These are phyloP conservation scores for Scortechinia acanthostroma DNA, from an alignment of 2,329 filamentous ascomycete genomes.

Conservation along the genomic window DNA sequence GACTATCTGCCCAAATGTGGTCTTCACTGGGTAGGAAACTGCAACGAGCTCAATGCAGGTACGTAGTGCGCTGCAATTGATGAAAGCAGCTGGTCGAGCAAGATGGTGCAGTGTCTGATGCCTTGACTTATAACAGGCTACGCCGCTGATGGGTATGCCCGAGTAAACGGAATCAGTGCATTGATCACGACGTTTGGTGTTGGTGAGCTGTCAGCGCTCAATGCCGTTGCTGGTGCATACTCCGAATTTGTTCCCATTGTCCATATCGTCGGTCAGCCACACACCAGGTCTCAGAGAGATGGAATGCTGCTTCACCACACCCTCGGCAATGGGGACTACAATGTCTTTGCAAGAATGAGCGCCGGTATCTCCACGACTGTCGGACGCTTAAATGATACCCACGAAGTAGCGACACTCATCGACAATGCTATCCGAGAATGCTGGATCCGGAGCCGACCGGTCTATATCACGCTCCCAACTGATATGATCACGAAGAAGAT, in stretches of 20 bases:
- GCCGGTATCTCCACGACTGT: constrained; percentile 64
- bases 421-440: constrained; percentile 73
- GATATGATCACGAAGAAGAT: constrained; percentile 74
- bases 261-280: constrained; percentile 49
- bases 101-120: constrained; percentile 4
- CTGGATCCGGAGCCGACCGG: constrained; percentile 67
- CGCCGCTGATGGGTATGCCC: constrained; percentile 73
- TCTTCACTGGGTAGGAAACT: constrained; percentile 61
- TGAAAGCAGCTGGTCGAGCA: not conserved
- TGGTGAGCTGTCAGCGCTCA: constrained; percentile 67
- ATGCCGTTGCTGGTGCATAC: constrained; percentile 68
- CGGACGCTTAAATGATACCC: constrained; percentile 63
- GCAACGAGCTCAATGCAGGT: constrained; percentile 70
- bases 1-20: constrained; percentile 55
- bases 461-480: constrained; percentile 77
- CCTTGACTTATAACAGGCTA: constrained; percentile 40
- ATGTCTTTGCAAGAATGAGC: constrained; percentile 76
- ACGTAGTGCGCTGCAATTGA: constrained; percentile 21
- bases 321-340: constrained; percentile 72
- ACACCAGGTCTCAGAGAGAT: constrained; percentile 33
- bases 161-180: constrained; percentile 64
- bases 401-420: constrained; percentile 67
- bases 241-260: constrained; percentile 68
- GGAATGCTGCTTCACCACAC: constrained; percentile 58
- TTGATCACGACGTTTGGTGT: constrained; percentile 73